A percentile compares a stretch with the other conserved stretches of the same genome.
Evolutionary conservation across 331 rosid genomes (phyloP).

Genomic region (Acacia concinna): DNA sequence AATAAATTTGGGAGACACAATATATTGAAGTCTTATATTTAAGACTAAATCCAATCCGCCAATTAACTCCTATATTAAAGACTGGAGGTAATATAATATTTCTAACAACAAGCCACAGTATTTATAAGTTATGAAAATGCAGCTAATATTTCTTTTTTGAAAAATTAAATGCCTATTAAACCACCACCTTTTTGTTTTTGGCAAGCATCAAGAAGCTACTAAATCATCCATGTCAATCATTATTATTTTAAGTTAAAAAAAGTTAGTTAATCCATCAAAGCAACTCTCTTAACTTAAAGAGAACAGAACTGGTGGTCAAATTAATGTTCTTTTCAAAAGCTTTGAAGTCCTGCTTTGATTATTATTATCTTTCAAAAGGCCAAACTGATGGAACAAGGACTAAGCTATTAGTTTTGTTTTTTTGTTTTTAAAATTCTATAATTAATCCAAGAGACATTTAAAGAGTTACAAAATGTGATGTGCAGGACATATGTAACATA

Average conservation of each 20-base stretch:
- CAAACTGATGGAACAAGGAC: not conserved
- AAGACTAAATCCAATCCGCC: no score
- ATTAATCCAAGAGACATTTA: not conserved
- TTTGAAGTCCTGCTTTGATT: no score
- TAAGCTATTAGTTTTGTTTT: not conserved
- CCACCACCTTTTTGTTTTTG: not conserved
- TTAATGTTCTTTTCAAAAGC: not conserved
- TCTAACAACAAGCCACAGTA: no score
- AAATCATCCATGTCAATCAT: no score
- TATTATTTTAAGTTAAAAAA: no score
- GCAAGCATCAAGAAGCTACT: not conserved
- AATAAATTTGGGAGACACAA: no score
- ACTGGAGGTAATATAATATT: no score
- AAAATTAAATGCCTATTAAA: no score
- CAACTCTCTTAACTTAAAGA: not conserved
- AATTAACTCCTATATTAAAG: no score
- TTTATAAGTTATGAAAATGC: no score
- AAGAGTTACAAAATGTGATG: not conserved
- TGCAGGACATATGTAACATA: not conserved
- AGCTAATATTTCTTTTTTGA: no score
- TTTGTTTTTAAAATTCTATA: not conserved
- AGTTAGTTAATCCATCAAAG: not conserved
- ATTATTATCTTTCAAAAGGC: not conserved
- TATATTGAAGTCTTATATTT: no score
- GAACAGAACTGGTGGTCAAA: not conserved